These are phyloP conservation scores for Drechslerella stenobrocha DNA, from an alignment of 2,329 filamentous ascomycete genomes.

Conservation along the genomic window DNA sequence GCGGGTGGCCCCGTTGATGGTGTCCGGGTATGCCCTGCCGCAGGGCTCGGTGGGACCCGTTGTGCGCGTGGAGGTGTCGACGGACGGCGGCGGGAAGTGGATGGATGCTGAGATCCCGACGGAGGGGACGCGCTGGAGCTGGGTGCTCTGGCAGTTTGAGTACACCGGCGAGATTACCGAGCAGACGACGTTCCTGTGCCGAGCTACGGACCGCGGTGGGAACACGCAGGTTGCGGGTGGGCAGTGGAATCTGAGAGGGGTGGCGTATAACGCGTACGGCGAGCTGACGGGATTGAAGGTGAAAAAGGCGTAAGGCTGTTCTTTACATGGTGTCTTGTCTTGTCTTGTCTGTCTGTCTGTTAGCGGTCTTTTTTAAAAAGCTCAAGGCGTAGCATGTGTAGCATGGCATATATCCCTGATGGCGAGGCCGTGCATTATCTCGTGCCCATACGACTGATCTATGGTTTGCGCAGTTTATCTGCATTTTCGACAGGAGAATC, in stretches of 20 bases:
- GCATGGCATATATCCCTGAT: no score
- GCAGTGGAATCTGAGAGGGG: conserved; percentile 65
- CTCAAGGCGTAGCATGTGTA: no score
- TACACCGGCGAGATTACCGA: conserved; percentile 57
- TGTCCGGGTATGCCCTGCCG: conserved; percentile 74
- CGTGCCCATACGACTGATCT: no score
- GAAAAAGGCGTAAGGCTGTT: background rate
- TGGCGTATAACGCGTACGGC: conserved; percentile 66
- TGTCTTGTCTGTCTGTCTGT: no score
- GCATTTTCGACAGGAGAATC: no score
- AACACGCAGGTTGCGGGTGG: conserved; percentile 59
- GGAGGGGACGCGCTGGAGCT: conserved; percentile 60
- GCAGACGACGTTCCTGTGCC: conserved; percentile 60
- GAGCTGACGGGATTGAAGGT: conserved; percentile 61
- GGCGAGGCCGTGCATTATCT: no score
- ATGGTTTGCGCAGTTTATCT: no score
- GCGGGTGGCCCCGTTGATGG: conserved; percentile 11
- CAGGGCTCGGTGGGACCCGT: conserved; percentile 75
- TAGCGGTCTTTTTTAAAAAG: no score
- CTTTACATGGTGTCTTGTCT: no score
- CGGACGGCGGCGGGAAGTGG: conserved; percentile 83
- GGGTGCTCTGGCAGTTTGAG: conserved; percentile 61
- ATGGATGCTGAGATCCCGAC: conserved; percentile 62
- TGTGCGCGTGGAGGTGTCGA: conserved; percentile 77
- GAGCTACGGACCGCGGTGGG: conserved; percentile 62